Evolutionary conservation across 2,329 filamentous ascomycete species (phyloP), one percentile per base, ranked within the genome.

Genomic region (Botrytis byssoidea): DNA sequence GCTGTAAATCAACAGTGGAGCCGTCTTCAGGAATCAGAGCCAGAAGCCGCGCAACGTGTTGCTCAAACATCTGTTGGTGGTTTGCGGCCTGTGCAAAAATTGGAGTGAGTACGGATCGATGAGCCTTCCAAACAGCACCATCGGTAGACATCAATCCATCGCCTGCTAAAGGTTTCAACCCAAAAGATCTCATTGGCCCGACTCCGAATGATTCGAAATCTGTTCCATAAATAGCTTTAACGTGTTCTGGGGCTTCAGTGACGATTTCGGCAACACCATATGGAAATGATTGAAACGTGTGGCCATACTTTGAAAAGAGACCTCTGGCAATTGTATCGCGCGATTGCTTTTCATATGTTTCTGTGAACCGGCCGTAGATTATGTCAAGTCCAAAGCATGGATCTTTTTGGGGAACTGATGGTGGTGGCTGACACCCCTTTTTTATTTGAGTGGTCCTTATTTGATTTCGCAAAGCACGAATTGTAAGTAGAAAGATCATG

Each of bases 101-200:
- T 3, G 29, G 64, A 18, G 37, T 66, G 25, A 70, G 55, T 5
- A 74, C 32, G 14, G 63, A 67, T 9, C 59, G 64, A 60, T 65
- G 65, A 35, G 59, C 42, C 32, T 74, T 73, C 73, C 70, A 72
- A 2, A 20, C 32, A 14, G 63, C 8, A 20, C 70, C 65, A 12
- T 73, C 64, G 0, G 70, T 63, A 0, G 59, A 55, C n/a, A 74
- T 69, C 6, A 74, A 22, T 0, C 40, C 22, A 1, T 61, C 29
- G 16, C 29, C 71, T 51, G 42, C 55, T 5, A 69, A 61, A 18
- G 42, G 55, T 0, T 81, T 78, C 81, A 85, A 84, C 7, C 81
- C 78, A 3, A 81, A 75, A 73, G 85, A 83, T 73, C 86, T 86
- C 46, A 76, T 75, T 0, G 81, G 76, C 0, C 85, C 85, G 73